phyloP scores from a whole-genome alignment of 345 rosid species.

The Euphorbia lathyris region DNA sequence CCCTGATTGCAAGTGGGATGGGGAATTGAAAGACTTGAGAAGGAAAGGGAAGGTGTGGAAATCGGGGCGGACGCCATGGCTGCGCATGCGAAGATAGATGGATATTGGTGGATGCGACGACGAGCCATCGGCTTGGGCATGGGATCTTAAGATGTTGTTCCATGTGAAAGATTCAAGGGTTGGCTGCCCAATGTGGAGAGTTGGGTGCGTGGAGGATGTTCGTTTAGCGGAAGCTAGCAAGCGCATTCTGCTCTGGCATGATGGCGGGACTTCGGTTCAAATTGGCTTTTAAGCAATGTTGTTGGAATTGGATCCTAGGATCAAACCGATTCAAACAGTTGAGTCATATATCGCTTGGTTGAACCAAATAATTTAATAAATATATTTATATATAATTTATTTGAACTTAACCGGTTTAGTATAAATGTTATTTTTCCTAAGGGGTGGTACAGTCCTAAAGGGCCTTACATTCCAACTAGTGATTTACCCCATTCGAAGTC shows the following conservation, averaged over 20 bases:
- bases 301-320: too few species aligned
- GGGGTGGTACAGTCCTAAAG: too few species aligned
- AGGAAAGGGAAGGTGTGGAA: constrained; percentile 50
- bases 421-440: too few species aligned
- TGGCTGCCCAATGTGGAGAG: constrained; percentile 32
- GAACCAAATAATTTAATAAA: too few species aligned
- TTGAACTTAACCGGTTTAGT: too few species aligned
- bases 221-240: constrained; percentile 2
- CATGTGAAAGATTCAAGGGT: constrained; percentile 47
- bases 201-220: constrained; percentile 35
- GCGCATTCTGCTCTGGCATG: constrained; percentile 2
- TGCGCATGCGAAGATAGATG: constrained; percentile 46
- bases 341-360: too few species aligned
- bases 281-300: too few species aligned
- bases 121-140: constrained; percentile 10
- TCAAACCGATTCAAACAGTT: too few species aligned
- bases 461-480: too few species aligned
- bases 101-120: constrained; percentile 32
- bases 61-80: constrained; percentile 44
- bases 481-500: too few species aligned
- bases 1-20: constrained; percentile 20
- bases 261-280: neutral
- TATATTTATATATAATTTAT: too few species aligned
- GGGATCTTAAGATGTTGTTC: constrained; percentile 44
- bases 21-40: constrained; percentile 35